phyloP scores from a whole-genome alignment of 2,329 filamentous ascomycete genomes.

The Acephala macrosclerotiorum region DNA sequence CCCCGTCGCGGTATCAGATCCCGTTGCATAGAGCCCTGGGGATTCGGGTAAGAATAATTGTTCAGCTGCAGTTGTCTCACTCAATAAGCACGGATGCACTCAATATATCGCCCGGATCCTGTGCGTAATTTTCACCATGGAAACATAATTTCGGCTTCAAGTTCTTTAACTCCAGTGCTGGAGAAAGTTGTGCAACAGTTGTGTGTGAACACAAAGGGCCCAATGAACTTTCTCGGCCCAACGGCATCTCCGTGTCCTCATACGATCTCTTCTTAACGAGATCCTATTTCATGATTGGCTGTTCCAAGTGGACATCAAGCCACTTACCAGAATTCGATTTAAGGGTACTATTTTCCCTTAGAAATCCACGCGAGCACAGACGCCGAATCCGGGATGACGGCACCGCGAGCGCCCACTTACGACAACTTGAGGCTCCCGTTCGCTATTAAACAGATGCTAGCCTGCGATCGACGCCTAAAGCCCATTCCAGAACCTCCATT shows the following conservation, averaged over 20 bases:
- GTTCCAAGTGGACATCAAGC: not conserved
- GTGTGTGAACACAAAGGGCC: not conserved
- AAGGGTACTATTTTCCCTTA: conserved; percentile 2
- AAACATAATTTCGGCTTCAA: not conserved
- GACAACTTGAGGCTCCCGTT: not conserved
- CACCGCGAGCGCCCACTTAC: not conserved
- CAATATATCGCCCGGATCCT: too few relatives aligned
- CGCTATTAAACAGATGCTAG: not conserved
- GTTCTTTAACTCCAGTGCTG: not conserved
- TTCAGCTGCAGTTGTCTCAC: too few relatives aligned
- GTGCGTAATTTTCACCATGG: too few relatives aligned
- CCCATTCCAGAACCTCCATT: not conserved
- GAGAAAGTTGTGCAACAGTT: conserved; percentile 1
- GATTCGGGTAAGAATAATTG: too few relatives aligned
- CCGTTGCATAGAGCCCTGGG: too few relatives aligned
- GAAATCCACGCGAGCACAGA: conserved; percentile 1
- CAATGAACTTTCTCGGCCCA: not conserved
- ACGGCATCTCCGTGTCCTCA: not conserved
- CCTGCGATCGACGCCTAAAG: not conserved
- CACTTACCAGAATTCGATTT: not conserved
- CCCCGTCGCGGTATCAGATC: too few relatives aligned
- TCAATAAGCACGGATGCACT: too few relatives aligned
- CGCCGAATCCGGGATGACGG: conserved; percentile 12
- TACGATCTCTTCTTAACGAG: not conserved
- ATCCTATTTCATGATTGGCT: not conserved